A percentile compares a stretch with the other conserved stretches of the same genome.
These are phyloP conservation scores for Phyllachora maydis DNA, from an alignment of 2,329 filamentous ascomycete species.

Conservation along the genomic window DNA sequence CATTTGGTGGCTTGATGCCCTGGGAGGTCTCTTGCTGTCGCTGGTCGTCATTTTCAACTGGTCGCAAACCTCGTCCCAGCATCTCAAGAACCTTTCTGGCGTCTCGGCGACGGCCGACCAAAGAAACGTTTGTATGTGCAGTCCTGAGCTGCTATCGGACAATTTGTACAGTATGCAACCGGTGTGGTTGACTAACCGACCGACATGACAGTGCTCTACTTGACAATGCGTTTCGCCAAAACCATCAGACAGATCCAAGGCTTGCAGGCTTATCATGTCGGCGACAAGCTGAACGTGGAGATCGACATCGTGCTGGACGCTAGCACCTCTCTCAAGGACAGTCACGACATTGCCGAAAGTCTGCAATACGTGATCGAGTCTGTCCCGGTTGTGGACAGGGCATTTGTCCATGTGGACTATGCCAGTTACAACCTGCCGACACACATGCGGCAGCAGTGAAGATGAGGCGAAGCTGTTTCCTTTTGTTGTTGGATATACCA, in stretches of 20 bases:
- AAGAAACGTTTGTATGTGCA: slow-evolving; percentile 41
- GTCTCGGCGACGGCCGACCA: slow-evolving; percentile 63
- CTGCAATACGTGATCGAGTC: slow-evolving; percentile 73
- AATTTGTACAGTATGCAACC: too few relatives aligned
- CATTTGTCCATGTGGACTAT: slow-evolving; percentile 49
- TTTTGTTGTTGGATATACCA: too few relatives aligned
- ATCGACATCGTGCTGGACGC: slow-evolving; percentile 73
- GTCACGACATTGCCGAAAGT: slow-evolving; percentile 58
- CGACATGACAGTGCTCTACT: slow-evolving; percentile 53
- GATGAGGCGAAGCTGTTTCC: too few relatives aligned
- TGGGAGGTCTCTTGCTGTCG: slow-evolving; percentile 62
- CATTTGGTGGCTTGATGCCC: slow-evolving; percentile 69
- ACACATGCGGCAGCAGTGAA: slow-evolving; percentile 26
- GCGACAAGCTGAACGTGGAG: slow-evolving; percentile 64
- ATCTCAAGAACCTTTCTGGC: slow-evolving; percentile 65
- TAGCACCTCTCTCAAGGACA: slow-evolving; percentile 54
- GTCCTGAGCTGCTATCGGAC: too few relatives aligned
- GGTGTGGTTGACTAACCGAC: slow-evolving; percentile 2
- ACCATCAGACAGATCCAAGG: slow-evolving; percentile 75
- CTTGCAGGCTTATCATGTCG: slow-evolving; percentile 65
- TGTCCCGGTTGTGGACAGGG: slow-evolving; percentile 56
- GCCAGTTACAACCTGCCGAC: slow-evolving; percentile 39
- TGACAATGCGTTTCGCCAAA: slow-evolving; percentile 84
- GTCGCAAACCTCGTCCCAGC: slow-evolving; percentile 50
- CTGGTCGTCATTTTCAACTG: slow-evolving; percentile 63